Base-by-base conservation (phyloP, 306 rosid genomes). In the Cicer cuneatum region DNA sequence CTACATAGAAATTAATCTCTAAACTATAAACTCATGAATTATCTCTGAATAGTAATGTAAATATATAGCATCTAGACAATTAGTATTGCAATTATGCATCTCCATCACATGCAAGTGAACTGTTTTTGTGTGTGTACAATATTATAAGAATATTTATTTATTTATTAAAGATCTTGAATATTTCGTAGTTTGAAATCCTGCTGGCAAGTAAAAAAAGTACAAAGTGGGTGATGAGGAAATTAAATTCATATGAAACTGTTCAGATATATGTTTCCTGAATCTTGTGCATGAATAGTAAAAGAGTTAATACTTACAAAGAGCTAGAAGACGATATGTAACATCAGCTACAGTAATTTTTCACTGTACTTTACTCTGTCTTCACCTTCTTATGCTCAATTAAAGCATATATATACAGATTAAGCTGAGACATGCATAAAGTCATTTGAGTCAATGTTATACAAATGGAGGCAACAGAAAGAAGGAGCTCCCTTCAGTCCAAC, bases 401-500 rank as follows among this genome's bases (percentile, higher is more conserved):
- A 77, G 69, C 71, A 46, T 58, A 13, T 48, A 33, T 15, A 13
- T 48, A 35, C 12, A 15, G n/a, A 41, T 14, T 79, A 72, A 68
- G 63, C 74, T 63, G 66, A 56, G 73, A 47, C 83, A 79, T 57
- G 9, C 21, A 80, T 57, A 57, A 56, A 79, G 69, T 39, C 39
- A 16, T 57, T 24, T 58, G 15, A 13, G 56, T 47, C 19, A 47
- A 60, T 15, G 2, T 7, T 41, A 48, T 6, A 57, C 70, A 73
- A 78, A 52, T 79, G 78, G 70, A 71, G 79, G 69, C 43, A 80
- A 72, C 57, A 76, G 84, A 76, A 71, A 57, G 87, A 75, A 83
- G 87, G 84, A 84, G 87, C 87, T 76, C 82, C 71, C 74, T 83
- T 63, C 87, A 76, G 87, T 80, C 87, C 87, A 83, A 76, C 74